These are phyloP conservation scores for Leucosporidium yakuticum DNA, from an alignment of 768 basidiomycete genomes.

Conservation along the genomic window DNA sequence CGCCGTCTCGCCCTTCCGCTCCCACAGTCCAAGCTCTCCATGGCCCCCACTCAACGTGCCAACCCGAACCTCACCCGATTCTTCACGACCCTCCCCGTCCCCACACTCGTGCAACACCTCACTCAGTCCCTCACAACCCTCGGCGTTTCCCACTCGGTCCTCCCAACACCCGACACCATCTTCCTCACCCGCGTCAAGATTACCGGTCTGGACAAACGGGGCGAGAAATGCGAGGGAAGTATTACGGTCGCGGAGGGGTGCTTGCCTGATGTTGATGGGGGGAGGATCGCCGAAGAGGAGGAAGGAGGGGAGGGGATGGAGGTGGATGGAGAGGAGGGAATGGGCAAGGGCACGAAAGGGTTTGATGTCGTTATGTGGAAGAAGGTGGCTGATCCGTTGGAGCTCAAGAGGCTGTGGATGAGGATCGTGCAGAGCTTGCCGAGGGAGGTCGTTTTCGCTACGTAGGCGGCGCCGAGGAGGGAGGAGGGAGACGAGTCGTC, in stretches of 20 bases:
- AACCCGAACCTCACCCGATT: constrained; percentile 76
- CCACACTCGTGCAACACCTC: constrained; percentile 4
- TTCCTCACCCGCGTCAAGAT: too few relatives aligned
- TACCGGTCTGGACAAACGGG: not conserved
- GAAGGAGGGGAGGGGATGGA: not conserved
- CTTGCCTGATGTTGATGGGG: not conserved
- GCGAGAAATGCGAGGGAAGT: too few relatives aligned
- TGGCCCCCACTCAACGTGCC: constrained; percentile 41
- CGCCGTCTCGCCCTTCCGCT: not conserved
- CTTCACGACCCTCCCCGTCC: constrained; percentile 42
- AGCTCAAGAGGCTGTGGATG: constrained; percentile 32
- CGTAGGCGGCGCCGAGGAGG: not conserved
- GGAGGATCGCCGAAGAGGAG: constrained; percentile 1
- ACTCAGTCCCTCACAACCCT: constrained; percentile 1
- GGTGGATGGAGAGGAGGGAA: not conserved
- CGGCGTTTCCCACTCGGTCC: not conserved
- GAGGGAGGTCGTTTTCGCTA: constrained; percentile 12
- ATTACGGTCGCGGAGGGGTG: not conserved
- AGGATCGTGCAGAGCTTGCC: constrained; percentile 13
- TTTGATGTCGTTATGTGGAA: constrained; percentile 23
- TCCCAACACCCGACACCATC: not conserved
- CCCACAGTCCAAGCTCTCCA: constrained; percentile 51
- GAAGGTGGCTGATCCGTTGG: constrained; percentile 28
- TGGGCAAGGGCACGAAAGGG: constrained; percentile 11
- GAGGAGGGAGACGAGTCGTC: too few relatives aligned